Conservation (phyloP, 1,284 basidiomycete genomes). For the Leccinum angustisporum region DNA sequence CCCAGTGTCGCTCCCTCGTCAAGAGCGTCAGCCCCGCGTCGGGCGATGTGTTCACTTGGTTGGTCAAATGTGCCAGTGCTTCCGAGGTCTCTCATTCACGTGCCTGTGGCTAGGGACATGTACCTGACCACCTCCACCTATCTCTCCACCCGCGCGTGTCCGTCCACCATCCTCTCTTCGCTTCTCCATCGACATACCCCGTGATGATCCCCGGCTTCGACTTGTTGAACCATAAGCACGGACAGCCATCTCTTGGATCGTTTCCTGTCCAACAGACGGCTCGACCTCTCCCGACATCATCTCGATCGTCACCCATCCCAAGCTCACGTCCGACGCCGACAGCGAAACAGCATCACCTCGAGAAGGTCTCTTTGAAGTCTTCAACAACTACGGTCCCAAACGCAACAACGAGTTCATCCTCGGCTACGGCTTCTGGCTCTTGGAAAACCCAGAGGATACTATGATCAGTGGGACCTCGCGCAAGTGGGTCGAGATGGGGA, state of each 20-base stretch:
- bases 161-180: constrained; percentile 12
- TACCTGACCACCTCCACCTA: too few relatives aligned
- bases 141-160: too few relatives aligned
- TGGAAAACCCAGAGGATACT: constrained; percentile 81
- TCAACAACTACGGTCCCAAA: constrained; percentile 88
- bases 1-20: constrained; percentile 41
- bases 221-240: constrained; percentile 77
- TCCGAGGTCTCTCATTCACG: too few relatives aligned
- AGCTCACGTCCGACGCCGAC: background rate
- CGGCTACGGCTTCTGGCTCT: constrained; percentile 83
- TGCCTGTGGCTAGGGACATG: too few relatives aligned
- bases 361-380: constrained; percentile 52
- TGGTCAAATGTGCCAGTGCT: too few relatives aligned
- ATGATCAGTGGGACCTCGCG: constrained; percentile 48
- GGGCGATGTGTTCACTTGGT: too few relatives aligned
- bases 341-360: constrained; percentile 37
- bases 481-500: constrained; percentile 63
- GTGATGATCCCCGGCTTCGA: constrained; percentile 86
- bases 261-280: constrained; percentile 42
- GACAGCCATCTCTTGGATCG: constrained; percentile 76
- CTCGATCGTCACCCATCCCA: background rate
- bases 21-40: too few relatives aligned
- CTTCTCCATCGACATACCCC: constrained; percentile 59
- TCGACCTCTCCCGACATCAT: background rate
- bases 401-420: constrained; percentile 86